Evolutionary conservation across 176 grass and related monocot genomes (phyloP).

Genomic region (Oryza officinalis): DNA sequence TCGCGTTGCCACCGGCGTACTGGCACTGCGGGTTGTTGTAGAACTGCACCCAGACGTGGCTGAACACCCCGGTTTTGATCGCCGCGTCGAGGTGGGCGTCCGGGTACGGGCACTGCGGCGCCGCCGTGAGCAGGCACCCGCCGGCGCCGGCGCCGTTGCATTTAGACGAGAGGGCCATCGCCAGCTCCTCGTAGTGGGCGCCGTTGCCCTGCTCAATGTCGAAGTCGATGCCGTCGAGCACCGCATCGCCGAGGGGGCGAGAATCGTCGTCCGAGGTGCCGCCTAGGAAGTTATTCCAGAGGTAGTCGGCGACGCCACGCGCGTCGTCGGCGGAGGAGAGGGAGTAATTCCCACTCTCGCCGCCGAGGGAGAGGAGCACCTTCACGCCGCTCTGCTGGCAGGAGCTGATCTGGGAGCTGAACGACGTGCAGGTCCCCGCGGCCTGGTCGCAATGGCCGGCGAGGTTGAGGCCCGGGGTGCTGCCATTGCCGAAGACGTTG

Average conservation of each 20-base stretch:
- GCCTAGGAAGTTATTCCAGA: slow-evolving; percentile 46
- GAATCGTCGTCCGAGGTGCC: slow-evolving; percentile 2
- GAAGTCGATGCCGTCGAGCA: slow-evolving; percentile 50
- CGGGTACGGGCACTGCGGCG: slow-evolving; percentile 63
- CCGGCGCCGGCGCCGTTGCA: neutral
- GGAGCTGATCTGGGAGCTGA: slow-evolving; percentile 16
- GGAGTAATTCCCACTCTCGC: neutral
- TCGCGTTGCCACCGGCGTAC: neutral
- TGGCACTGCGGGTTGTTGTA: slow-evolving; percentile 44
- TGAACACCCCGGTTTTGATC: neutral
- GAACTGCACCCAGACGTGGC: slow-evolving; percentile 60
- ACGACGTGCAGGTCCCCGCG: neutral
- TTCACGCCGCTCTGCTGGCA: slow-evolving; percentile 41
- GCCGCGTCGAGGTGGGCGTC: slow-evolving; percentile 15
- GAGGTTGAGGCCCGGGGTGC: neutral
- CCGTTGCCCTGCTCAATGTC: slow-evolving; percentile 32
- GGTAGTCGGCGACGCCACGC: neutral
- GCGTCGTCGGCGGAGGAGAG: slow-evolving; percentile 33
- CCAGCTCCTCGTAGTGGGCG: neutral
- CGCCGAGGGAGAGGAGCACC: slow-evolving; percentile 57
- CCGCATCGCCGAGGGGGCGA: neutral
- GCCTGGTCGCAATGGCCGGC: neutral
- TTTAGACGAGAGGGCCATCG: neutral
- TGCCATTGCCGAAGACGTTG: neutral
- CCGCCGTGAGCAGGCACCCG: slow-evolving; percentile 16